phyloP scores from a whole-genome alignment of 2,329 filamentous ascomycete genomes.

The Fusarium globosum region DNA sequence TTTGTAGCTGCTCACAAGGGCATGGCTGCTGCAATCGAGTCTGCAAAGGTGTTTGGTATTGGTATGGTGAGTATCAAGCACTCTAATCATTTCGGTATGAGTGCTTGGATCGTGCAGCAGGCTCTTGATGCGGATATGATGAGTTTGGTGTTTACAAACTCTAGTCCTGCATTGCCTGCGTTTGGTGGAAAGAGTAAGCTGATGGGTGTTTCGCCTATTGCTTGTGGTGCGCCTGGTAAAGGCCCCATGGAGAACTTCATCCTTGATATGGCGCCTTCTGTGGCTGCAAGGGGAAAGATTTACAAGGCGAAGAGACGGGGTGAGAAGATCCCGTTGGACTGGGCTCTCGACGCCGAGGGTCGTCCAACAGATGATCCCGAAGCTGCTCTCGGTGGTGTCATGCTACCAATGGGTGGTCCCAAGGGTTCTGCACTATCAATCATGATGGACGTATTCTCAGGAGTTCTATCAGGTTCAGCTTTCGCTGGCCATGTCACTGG shows the following conservation, averaged over 20 bases:
- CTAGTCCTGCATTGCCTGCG: conserved; percentile 76
- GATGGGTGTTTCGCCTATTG: conserved; percentile 79
- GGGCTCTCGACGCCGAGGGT: conserved; percentile 80
- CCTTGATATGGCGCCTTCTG: conserved; percentile 78
- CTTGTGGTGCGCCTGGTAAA: conserved; percentile 77
- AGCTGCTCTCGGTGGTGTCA: conserved; percentile 78
- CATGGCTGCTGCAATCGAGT: conserved; percentile 74
- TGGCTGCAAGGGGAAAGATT: conserved; percentile 78
- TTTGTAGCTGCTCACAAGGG: conserved; percentile 75
- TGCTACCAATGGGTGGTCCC: conserved; percentile 87
- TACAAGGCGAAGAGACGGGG: conserved; percentile 75
- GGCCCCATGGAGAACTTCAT: conserved; percentile 69
- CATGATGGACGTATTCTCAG: conserved; percentile 93
- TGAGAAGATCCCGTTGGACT: conserved; percentile 76
- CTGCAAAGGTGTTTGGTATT: conserved; percentile 74
- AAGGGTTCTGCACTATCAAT: conserved; percentile 82
- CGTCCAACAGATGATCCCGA: conserved; percentile 76
- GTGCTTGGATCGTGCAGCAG: conserved; percentile 82
- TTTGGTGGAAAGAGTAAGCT: conserved; percentile 76
- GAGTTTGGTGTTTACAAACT: conserved; percentile 77
- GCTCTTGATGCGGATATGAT: conserved; percentile 78
- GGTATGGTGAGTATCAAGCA: conserved; percentile 81
- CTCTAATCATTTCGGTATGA: conserved; percentile 88
- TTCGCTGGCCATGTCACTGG: conserved; percentile 82
- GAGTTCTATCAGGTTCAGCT: conserved; percentile 79